Base-by-base conservation (phyloP, 495 filamentous ascomycete species). In the Neurospora sp. region DNA sequence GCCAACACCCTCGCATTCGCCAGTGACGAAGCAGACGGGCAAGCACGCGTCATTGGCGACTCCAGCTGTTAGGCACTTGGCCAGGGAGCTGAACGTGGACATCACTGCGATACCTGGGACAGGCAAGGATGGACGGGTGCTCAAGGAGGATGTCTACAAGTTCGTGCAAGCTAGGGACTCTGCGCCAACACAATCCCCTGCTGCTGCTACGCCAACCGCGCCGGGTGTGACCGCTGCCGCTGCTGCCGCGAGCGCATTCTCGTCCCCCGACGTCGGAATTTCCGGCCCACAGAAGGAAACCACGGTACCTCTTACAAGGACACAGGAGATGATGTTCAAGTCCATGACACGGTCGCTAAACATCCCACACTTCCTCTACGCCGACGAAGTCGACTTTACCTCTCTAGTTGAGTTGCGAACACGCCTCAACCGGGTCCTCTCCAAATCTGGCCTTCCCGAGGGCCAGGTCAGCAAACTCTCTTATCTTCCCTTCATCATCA, bases 311-410 rank as follows among this genome's bases (percentile, higher is more conserved):
- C 83, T 99, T 23, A 92, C 93, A 5, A 89, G 89, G 37, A 92
- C 93, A 38, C 96, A 98, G 83, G 84, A 87, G 23, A 90, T 93
- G 78, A 99, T 99, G 96, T 98, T 97, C 89, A 97, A 96, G 82
- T 89, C 89, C n/a, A 99, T 99, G 96, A 98, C 95, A 27, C 89
- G 89, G 54, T 97, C 94, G 20, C 85, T 99, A 75, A 88, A 77
- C 69, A 98, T 95, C 74, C 96, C 96, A 0, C 96, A 98, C 81
- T 96, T 99, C 81, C 88, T 97, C 69, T 99, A 93, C 81, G 90
- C 93, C 14, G 93, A 97, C 80, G 92, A 94, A 79, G 85, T 97
- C 44, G 90, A 94, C 79, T 88, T 97, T 77, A 89, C 90, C 71
- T 82, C 88, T 23, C 85, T 98, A 3, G 89, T 88, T 48, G 83